These are phyloP conservation scores for Wickerhamomyces queroliae DNA, from an alignment of 805 yeast genomes.

Conservation along the genomic window DNA sequence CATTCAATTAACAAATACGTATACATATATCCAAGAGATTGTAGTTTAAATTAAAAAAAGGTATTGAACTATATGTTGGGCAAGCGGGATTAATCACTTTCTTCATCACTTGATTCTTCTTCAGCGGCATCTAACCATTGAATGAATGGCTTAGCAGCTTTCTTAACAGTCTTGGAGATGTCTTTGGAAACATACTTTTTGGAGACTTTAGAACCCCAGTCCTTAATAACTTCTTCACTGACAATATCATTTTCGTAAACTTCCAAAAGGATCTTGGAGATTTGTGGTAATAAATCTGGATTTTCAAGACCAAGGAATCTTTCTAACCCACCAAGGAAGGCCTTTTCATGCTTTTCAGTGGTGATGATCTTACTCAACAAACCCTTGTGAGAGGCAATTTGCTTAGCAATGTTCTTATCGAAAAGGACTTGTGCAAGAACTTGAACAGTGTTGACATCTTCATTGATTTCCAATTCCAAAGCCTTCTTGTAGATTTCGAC, in stretches of 20 bases:
- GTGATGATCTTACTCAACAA: conserved; percentile 73
- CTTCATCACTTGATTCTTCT: conserved; percentile 50
- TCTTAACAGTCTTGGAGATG: conserved; percentile 86
- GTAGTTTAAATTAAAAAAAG: neutral
- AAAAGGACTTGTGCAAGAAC: conserved; percentile 90
- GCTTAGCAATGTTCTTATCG: conserved; percentile 65
- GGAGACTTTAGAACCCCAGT: conserved; percentile 89
- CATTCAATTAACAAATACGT: too few relatives aligned
- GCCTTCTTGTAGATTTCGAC: conserved; percentile 92
- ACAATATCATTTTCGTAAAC: conserved; percentile 80
- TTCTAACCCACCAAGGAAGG: conserved; percentile 93
- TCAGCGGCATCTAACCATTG: conserved; percentile 96
- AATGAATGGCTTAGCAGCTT: conserved; percentile 92
- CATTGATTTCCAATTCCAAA: conserved; percentile 65
- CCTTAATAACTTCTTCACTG: conserved; percentile 72
- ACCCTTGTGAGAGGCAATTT: conserved; percentile 75
- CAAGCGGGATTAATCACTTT: conserved; percentile 5
- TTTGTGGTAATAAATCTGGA: conserved; percentile 59
- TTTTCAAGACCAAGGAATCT: conserved; percentile 82
- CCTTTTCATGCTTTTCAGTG: conserved; percentile 68
- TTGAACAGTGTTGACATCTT: conserved; percentile 73
- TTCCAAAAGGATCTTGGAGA: conserved; percentile 79
- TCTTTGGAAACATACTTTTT: conserved; percentile 94
- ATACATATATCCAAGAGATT: too few relatives aligned
- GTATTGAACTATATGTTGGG: neutral